These are phyloP conservation scores for Coprinellus aureogranulatus DNA, from an alignment of 768 basidiomycete genomes.

Conservation along the genomic window DNA sequence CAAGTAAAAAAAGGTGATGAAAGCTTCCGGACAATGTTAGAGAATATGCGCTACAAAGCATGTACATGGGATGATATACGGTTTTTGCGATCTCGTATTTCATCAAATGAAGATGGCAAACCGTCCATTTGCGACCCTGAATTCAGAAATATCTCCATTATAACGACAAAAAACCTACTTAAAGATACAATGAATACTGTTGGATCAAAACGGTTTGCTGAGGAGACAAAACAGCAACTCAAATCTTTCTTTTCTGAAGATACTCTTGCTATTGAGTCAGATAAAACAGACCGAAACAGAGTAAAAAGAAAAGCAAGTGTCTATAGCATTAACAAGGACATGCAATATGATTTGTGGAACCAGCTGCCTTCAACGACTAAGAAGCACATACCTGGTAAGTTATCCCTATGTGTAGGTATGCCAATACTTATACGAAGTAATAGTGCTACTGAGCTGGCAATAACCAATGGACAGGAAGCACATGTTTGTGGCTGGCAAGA, in stretches of 20 bases:
- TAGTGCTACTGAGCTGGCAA: constrained; percentile 31
- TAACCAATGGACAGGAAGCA: constrained; percentile 34
- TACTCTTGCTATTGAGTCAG: too few species aligned
- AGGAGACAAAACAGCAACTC: constrained; percentile 25
- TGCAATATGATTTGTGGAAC: constrained; percentile 20
- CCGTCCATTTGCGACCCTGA: too few species aligned
- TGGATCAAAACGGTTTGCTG: constrained; percentile 29
- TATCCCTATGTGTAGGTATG: constrained; percentile 29
- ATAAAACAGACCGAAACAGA: neutral
- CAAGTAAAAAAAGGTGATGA: constrained; percentile 23
- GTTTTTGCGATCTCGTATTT: constrained; percentile 27
- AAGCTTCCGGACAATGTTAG: constrained; percentile 25
- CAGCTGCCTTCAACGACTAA: constrained; percentile 16
- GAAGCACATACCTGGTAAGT: constrained; percentile 23
- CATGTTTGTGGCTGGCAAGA: constrained; percentile 24
- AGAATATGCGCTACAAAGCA: constrained; percentile 37
- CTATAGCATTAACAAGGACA: neutral
- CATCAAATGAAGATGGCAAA: constrained; percentile 13
- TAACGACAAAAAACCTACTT: constrained; percentile 33
- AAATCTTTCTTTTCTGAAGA: constrained; percentile 18
- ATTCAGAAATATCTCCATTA: constrained; percentile 36
- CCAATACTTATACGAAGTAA: constrained; percentile 33
- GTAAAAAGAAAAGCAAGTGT: neutral
- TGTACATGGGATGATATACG: constrained; percentile 39
- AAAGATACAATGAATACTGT: constrained; percentile 38